Evolutionary conservation across 192 early-diverging fungal species (phyloP).

Genomic region (Coemansia sp.): DNA sequence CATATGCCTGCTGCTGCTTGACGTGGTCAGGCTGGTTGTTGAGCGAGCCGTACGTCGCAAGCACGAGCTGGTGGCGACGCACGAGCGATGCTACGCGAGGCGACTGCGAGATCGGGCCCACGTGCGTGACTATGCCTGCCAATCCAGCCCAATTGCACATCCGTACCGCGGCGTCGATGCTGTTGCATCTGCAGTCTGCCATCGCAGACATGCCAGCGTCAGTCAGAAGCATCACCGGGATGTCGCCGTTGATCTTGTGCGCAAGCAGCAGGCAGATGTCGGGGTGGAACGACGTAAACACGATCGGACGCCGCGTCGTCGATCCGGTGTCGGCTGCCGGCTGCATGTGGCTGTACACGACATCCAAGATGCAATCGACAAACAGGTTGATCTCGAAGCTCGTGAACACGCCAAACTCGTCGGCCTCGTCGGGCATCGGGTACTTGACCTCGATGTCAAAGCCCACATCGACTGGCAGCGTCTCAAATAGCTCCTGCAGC

Average conservation of each 20-base stretch:
- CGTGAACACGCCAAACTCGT: constrained; percentile 65
- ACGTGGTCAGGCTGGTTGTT: constrained; percentile 76
- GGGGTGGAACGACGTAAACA: constrained; percentile 93
- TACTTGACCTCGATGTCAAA: constrained; percentile 98
- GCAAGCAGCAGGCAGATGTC: constrained; percentile 82
- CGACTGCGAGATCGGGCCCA: constrained; percentile 71
- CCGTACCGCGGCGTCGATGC: constrained; percentile 72
- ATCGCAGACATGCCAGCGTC: constrained; percentile 73
- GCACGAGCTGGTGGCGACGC: constrained; percentile 65
- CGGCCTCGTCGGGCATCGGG: constrained; percentile 88
- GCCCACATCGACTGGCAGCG: constrained; percentile 70
- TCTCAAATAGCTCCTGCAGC: constrained; percentile 74
- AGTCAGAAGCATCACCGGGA: constrained; percentile 91
- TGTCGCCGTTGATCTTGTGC: constrained; percentile 77
- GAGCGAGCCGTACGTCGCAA: constrained; percentile 81
- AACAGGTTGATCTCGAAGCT: constrained; percentile 83
- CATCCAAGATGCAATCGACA: constrained; percentile 80
- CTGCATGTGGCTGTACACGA: constrained; percentile 59
- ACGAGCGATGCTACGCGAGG: constrained; percentile 71
- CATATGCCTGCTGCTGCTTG: constrained; percentile 70
- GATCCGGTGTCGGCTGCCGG: constrained; percentile 7
- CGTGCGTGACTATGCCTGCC: constrained; percentile 78
- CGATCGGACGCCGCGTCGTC: constrained; percentile 63
- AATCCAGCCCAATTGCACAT: constrained; percentile 73
- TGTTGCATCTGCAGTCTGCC: constrained; percentile 80